These are phyloP conservation scores for Fusarium sp. DNA, from an alignment of 2,329 filamentous ascomycete genomes.

Conservation along the genomic window DNA sequence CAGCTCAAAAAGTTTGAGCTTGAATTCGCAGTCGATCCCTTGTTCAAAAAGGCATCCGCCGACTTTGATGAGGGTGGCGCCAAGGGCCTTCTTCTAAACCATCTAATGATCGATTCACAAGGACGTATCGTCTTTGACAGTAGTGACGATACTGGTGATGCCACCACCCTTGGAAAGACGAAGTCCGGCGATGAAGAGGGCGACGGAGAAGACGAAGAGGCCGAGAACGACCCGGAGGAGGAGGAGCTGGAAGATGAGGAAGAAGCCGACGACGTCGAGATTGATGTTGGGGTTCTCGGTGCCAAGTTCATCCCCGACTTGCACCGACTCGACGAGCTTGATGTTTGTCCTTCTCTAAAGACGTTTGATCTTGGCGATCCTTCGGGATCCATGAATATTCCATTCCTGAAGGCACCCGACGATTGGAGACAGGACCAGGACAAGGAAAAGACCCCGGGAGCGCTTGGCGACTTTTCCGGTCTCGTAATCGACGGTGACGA, in stretches of 20 bases:
- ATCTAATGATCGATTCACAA: conserved; percentile 91
- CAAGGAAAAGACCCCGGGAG: conserved; percentile 65
- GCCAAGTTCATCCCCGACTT: conserved; percentile 88
- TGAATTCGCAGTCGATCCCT: conserved; percentile 93
- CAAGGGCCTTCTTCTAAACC: conserved; percentile 93
- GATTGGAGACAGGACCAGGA: conserved; percentile 81
- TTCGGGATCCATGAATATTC: conserved; percentile 85
- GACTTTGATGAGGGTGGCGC: conserved; percentile 98
- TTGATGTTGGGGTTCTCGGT: conserved; percentile 80
- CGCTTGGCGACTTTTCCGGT: conserved; percentile 74
- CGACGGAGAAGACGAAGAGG: conserved; percentile 50
- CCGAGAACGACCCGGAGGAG: conserved; percentile 47
- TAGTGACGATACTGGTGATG: conserved; percentile 81
- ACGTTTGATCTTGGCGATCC: conserved; percentile 91
- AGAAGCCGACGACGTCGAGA: conserved; percentile 66
- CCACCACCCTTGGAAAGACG: conserved; percentile 46
- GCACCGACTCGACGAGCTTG: conserved; percentile 78
- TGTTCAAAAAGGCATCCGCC: conserved; percentile 99
- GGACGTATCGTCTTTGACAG: conserved; percentile 98
- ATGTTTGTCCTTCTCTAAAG: conserved; percentile 95
- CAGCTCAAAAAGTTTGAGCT: conserved; percentile 98
- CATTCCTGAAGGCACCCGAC: conserved; percentile 88
- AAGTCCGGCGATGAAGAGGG: conserved; percentile 53
- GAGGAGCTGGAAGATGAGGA: conserved; percentile 50
- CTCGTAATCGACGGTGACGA: conserved; percentile 90